Evolutionary conservation across 352 stramenopile species (phyloP).

Genomic region (Pythium coloratum): DNA sequence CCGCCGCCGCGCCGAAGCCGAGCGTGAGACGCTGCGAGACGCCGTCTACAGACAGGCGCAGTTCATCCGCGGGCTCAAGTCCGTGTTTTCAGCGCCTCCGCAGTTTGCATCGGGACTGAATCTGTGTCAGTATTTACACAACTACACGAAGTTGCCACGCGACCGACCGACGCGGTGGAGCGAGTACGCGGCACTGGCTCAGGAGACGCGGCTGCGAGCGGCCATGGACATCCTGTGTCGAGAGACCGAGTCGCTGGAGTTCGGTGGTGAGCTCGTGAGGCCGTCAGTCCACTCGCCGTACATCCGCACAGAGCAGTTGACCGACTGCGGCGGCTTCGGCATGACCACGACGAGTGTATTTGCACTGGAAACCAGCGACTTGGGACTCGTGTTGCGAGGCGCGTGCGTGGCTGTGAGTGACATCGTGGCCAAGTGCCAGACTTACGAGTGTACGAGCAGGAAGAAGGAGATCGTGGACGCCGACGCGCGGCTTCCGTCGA

Average conservation of each 20-base stretch:
- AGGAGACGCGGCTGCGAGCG: slow-evolving; percentile 10
- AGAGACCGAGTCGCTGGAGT: slow-evolving; percentile 17
- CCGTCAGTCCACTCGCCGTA: slow-evolving; percentile 4
- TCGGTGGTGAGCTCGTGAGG: neutral
- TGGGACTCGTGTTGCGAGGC: slow-evolving; percentile 24
- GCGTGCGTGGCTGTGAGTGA: slow-evolving; percentile 28
- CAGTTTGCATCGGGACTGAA: neutral
- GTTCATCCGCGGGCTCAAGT: slow-evolving; percentile 1
- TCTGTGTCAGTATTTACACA: slow-evolving; percentile 14
- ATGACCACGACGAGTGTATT: slow-evolving; percentile 37
- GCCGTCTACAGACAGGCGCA: neutral
- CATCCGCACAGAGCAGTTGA: slow-evolving; percentile 6
- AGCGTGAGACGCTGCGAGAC: neutral
- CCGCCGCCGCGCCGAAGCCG: slow-evolving; percentile 1
- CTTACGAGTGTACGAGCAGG: slow-evolving; percentile 27
- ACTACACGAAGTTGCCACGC: slow-evolving; percentile 10
- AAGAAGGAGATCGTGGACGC: slow-evolving; percentile 18
- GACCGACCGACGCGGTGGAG: slow-evolving; percentile 3
- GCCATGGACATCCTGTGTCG: slow-evolving; percentile 20
- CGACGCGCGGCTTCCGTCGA: neutral
- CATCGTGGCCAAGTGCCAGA: slow-evolving; percentile 29
- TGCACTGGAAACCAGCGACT: slow-evolving; percentile 32
- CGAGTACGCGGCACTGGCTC: slow-evolving; percentile 14
- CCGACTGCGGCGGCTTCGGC: slow-evolving; percentile 15
- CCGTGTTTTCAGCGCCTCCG: neutral